A percentile compares a stretch with the other conserved stretches of the same genome.
These are phyloP conservation scores for Leptographium wingfieldii DNA, from an alignment of 2,329 filamentous ascomycete genomes.

Conservation along the genomic window DNA sequence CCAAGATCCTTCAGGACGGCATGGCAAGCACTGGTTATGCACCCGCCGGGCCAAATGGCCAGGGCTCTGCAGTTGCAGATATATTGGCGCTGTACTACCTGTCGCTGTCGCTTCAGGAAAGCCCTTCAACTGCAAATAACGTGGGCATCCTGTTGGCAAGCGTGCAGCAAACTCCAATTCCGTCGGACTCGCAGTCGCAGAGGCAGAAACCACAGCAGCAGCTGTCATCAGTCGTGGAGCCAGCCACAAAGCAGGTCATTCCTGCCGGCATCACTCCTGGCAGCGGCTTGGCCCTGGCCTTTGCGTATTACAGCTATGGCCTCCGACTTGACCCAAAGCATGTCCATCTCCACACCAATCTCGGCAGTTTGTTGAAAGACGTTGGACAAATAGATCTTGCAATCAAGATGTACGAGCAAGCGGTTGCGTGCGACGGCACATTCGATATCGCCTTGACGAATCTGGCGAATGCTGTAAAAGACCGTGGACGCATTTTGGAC, in stretches of 20 bases:
- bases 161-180: constrained; percentile 54
- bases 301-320: constrained; percentile 94
- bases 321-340: constrained; percentile 75
- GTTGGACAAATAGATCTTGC: constrained; percentile 85
- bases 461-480: constrained; percentile 93
- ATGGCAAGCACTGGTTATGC: constrained; percentile 60
- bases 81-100: constrained; percentile 93
- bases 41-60: constrained; percentile 38
- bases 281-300: constrained; percentile 74
- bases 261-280: constrained; percentile 66
- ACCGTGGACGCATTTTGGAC: constrained; percentile 83
- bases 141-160: constrained; percentile 94
- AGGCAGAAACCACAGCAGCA: not conserved
- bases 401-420: constrained; percentile 94
- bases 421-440: constrained; percentile 79
- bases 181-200: not conserved
- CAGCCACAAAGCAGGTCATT: constrained; percentile 29
- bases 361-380: constrained; percentile 90
- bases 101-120: constrained; percentile 85
- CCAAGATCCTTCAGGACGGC: constrained; percentile 95
- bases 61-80: constrained; percentile 70
- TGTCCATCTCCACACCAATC: constrained; percentile 91
- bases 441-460: constrained; percentile 98
- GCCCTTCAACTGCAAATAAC: constrained; percentile 95
- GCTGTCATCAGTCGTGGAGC: constrained; percentile 12